Evolutionary conservation across 176 grass and related monocot genomes (phyloP), one percentile per base, ranked within the genome.

Genomic region (Oryza brachyantha): DNA sequence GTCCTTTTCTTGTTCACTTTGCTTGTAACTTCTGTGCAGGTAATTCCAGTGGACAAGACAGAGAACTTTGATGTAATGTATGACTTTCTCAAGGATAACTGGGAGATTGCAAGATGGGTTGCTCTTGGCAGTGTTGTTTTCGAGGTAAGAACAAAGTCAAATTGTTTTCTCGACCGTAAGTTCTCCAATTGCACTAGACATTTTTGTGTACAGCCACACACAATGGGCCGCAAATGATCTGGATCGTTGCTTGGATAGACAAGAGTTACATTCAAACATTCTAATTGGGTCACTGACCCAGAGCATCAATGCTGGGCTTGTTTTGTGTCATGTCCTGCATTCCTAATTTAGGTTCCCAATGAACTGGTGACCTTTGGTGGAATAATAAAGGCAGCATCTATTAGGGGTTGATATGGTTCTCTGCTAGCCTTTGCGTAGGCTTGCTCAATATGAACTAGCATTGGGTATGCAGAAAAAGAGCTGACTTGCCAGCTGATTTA

Each of bases 71-170:
- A 94, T 85, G 83, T 35, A 64, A 94, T 98, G 62, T 98, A 94
- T 74, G 52, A 81, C 58, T 98, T 98, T 79, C 62, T 98, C 81
- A 81, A 91, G 28, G 29, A 89, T 38, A 98, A 98, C 43, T 98
- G 95, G 95, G 85, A 94, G 75, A 93, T 98, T 81, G 88, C 80
- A 45, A 94, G 83, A 87, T 98, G 95, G 95, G 90, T 94, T 83
- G 92, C 83, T 83, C 87, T 98, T 46, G 92, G 92, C 42, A 88
- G 77, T 64, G 89, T 98, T 61, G 29, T 87, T 88, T 88, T 92
- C n/a, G 83, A 98, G 95, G 95, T 98, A 79, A 29, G 46, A 58
- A 25, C 13, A 57, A 36, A 29, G 12, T 22, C n/a, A n/a, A n/a
- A 54, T 74, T 45, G 26, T 66, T 37, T 22, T 17, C 42, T 12